These are phyloP conservation scores for Hemileccinum impolitum DNA, from an alignment of 768 basidiomycete genomes.

Conservation along the genomic window DNA sequence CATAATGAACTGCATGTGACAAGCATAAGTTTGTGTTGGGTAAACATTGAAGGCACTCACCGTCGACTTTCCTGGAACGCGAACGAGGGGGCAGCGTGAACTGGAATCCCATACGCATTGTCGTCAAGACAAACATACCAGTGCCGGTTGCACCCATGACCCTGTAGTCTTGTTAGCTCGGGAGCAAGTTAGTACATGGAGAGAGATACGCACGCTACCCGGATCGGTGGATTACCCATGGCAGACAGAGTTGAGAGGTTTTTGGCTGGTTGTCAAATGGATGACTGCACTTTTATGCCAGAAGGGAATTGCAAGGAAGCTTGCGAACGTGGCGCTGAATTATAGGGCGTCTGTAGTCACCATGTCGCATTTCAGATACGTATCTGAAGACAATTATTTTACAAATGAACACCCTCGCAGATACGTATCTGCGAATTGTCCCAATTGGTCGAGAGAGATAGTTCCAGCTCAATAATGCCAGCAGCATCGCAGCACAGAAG, in stretches of 20 bases:
- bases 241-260: not conserved
- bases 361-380: too few relatives aligned
- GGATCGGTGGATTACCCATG: not conserved
- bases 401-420: too few relatives aligned
- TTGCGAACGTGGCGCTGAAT: too few relatives aligned
- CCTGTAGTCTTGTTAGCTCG: not conserved
- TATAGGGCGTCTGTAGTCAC: too few relatives aligned
- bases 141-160: constrained; percentile 5
- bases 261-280: too few relatives aligned
- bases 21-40: not conserved
- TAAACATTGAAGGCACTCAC: not conserved
- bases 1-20: constrained; percentile 3
- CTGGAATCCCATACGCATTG: not conserved
- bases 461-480: too few relatives aligned
- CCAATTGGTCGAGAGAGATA: too few relatives aligned
- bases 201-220: not conserved
- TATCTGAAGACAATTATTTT: too few relatives aligned
- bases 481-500: too few relatives aligned
- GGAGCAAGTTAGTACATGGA: not conserved
- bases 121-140: not conserved
- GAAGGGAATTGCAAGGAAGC: too few relatives aligned
- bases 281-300: too few relatives aligned
- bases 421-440: too few relatives aligned
- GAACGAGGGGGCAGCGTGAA: not conserved
- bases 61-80: constrained; percentile 5